Evolutionary conservation across 2,329 filamentous ascomycete species (phyloP), one percentile per base, ranked within the genome.

Genomic region (Arthrobotrys sinensis): DNA sequence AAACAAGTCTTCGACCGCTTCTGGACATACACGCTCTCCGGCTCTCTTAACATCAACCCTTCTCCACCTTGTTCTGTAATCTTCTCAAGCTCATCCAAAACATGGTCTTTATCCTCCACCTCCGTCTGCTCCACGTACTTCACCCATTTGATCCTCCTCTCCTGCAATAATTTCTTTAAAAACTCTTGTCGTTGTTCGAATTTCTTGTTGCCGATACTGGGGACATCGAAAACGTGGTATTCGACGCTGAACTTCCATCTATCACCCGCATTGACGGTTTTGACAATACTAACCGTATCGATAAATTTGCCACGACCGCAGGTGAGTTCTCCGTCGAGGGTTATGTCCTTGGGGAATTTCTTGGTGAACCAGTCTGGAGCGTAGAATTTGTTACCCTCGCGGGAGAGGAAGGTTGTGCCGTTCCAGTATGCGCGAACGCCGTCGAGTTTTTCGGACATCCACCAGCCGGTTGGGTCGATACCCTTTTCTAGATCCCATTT

Each of bases 391-490:
- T 82, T 82, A 10, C 81, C 81, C 60, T 82, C 80, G 19, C 81
- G 80, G 63, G 80, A 81, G 32, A 80, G 79, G 50, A 82, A 82
- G 6, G 34, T 66, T 38, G 60, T 79, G 16, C 81, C 81, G 32
- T 81, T 81, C 81, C 81, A 82, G 76, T 80, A 80, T 24, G 81
- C 81, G 24, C 81, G 80, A 6, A 82, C 81, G 11, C 81, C 81
- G 66, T 82, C 81, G 71, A 82, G 81, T 46, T 82, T 82, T 69
- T 82, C 81, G 8, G 81, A 82, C 48, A 81, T 80, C 21, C 72
- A 71, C 79, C 81, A 82, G 8, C 79, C 79, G 2, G 78, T 76
- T 8, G 80, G 80, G 57, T 82, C 80, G 24, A 72, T 79, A n/a
- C 80, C 80, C n/a, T 80, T 80, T 67, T 81, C 78, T 46, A 80